A percentile compares a stretch with the other conserved stretches of the same genome.
phyloP scores from a whole-genome alignment of 495 filamentous ascomycete genomes.

The Xylaria venustula region DNA sequence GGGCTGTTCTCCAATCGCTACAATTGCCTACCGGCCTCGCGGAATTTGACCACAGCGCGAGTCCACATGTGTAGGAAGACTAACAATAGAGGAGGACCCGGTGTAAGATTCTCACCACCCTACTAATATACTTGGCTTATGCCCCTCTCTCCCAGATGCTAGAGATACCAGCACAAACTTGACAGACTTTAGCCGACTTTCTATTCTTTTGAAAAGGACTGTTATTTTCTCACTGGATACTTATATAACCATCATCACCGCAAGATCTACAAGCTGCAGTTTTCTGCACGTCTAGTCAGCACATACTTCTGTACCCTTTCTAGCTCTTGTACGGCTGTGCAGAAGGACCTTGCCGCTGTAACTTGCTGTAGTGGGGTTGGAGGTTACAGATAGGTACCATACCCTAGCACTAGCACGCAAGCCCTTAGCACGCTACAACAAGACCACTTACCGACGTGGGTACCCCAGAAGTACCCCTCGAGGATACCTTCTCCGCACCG shows the following conservation, averaged over 20 bases:
- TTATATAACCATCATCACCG: neutral
- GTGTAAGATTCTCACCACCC: conserved; percentile 6
- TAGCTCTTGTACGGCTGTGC: neutral
- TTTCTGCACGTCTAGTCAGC: neutral
- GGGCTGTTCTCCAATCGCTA: neutral
- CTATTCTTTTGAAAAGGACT: neutral
- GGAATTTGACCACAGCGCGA: conserved; percentile 7
- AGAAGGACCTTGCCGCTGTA: neutral
- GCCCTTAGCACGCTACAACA: neutral
- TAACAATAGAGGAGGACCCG: conserved; percentile 1
- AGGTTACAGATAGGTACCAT: neutral
- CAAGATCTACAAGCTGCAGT: neutral
- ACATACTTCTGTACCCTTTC: neutral
- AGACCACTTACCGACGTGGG: neutral
- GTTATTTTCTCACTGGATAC: neutral
- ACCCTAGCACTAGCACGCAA: too few relatives aligned
- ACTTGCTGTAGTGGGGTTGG: neutral
- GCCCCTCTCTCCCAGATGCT: neutral
- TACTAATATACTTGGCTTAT: neutral
- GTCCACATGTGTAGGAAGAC: conserved; percentile 1
- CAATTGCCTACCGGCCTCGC: neutral
- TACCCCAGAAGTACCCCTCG: neutral
- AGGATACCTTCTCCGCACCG: neutral
- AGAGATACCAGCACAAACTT: neutral
- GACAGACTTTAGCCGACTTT: neutral